phyloP scores from a whole-genome alignment of 2,329 filamentous ascomycete genomes.

The Penicillium brasilianum region DNA sequence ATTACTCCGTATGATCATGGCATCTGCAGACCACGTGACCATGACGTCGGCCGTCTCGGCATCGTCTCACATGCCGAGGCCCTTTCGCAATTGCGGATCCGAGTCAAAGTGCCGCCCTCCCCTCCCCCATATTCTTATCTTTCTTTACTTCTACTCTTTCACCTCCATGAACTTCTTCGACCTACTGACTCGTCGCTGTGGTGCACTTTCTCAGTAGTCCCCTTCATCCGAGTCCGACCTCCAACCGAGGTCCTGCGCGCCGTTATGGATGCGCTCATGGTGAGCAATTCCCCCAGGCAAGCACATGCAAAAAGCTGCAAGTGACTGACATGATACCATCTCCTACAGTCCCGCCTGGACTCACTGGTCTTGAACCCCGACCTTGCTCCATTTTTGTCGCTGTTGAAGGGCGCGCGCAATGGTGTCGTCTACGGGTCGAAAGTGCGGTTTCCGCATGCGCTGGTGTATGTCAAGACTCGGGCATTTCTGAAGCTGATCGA shows the following conservation, averaged over 20 bases:
- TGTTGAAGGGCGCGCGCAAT: conserved; percentile 94
- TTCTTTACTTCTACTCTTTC: conserved; percentile 8
- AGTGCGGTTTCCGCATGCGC: conserved; percentile 95
- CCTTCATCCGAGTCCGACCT: conserved; percentile 22
- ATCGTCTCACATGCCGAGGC: conserved; percentile 49
- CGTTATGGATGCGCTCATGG: conserved; percentile 44
- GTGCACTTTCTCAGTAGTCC: conserved; percentile 21
- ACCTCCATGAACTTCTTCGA: conserved; percentile 20
- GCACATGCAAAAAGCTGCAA: conserved; percentile 19
- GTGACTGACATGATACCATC: conserved; percentile 4
- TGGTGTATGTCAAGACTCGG: conserved; percentile 65
- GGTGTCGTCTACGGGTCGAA: conserved; percentile 96
- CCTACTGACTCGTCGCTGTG: conserved; percentile 15
- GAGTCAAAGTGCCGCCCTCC: conserved; percentile 37
- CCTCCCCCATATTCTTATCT: conserved; percentile 21
- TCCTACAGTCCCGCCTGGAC: conserved; percentile 69
- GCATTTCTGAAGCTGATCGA: conserved; percentile 3
- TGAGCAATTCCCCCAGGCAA: conserved; percentile 23
- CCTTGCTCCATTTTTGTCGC: conserved; percentile 81
- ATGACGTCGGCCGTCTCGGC: conserved; percentile 39
- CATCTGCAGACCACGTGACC: conserved; percentile 36
- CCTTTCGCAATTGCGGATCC: conserved; percentile 34
- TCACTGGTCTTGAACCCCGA: conserved; percentile 78
- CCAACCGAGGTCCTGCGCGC: conserved; percentile 36
- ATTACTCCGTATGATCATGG: background rate